Evolutionary conservation across 75 land plant species (phyloP).

Genomic region (Cupressus sempervirens): DNA sequence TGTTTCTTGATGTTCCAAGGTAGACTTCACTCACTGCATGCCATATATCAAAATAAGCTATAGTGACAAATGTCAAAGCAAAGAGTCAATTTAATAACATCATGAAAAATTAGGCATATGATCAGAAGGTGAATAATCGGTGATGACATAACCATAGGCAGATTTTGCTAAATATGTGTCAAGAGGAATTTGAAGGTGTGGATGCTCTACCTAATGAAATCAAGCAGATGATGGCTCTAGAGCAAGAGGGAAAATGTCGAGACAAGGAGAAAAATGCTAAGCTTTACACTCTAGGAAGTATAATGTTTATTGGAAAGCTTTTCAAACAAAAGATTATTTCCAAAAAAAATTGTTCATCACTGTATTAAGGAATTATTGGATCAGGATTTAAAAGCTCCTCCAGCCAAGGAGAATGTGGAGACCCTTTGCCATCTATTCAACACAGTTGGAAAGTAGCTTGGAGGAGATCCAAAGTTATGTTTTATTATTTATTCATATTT

Average conservation of each 20-base stretch:
- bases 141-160: too few relatives aligned
- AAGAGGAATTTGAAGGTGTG: slow-evolving; percentile 92
- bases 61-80: too few relatives aligned
- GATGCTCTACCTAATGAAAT: slow-evolving; percentile 64
- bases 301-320: slow-evolving; percentile 88
- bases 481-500: slow-evolving; percentile 60
- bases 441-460: slow-evolving; percentile 87
- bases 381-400: slow-evolving; percentile 48
- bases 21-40: too few relatives aligned
- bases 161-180: slow-evolving; percentile 76
- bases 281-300: slow-evolving; percentile 86
- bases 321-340: slow-evolving; percentile 81
- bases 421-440: slow-evolving; percentile 84
- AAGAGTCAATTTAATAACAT: too few relatives aligned
- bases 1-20: too few relatives aligned
- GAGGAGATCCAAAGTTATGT: slow-evolving; percentile 61
- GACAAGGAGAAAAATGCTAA: slow-evolving; percentile 80
- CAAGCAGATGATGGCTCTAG: slow-evolving; percentile 60
- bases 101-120: too few relatives aligned
- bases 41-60: too few relatives aligned
- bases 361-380: slow-evolving; percentile 87
- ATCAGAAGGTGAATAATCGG: too few relatives aligned
- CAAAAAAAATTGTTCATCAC: slow-evolving; percentile 88
- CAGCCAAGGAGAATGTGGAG: slow-evolving; percentile 93
- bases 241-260: slow-evolving; percentile 69